Evolutionary conservation across 768 basidiomycete species (phyloP), one percentile per base, ranked within the genome.

Genomic region (Lentinus brumalis): DNA sequence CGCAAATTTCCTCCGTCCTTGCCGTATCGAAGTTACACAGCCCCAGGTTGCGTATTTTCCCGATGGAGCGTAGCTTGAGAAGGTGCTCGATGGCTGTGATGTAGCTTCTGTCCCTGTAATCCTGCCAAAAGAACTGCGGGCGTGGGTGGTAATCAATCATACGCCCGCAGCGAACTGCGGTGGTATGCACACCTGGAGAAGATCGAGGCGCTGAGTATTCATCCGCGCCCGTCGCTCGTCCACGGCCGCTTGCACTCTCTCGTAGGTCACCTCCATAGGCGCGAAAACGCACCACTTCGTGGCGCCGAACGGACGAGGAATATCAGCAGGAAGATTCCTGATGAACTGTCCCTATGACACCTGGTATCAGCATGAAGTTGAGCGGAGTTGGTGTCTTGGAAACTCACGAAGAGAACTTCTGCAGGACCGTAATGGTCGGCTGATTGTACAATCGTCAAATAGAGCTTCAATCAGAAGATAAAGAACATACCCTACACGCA

Each of bases 381-480:
- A n/a, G 59, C 15, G 32, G 44, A 29, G 53, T 50, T n/a, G 29
- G 41, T 14, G 46, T 49, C 30, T 11, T 29, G 10, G 44, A 14
- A 2, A 40, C 83, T 58, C 74, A 92, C 91, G 65, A 89, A 92
- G 62, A 91, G 82, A 63, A 88, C 82, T 71, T 93, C 91, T 31
- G 91, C 84, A 68, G 86, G 84, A 14, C 91, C 91, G 77, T 93
- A 93, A 74, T 93, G 92, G 77, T 93, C 91, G 67, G 91, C 91
- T 90, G 64, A 6, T 59, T 56, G 59, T 50, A 59, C 42, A 55
- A 61, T 56, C 69, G 60, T 57, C 59, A 46, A 44, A 30, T 40
- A 44, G 3, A 30, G 31, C 31, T 32, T 53, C 39, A 6, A 56
- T 40, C 35, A 60, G 51, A 38, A 32, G 8, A 32, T 6, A 6